Evolutionary conservation across 2,329 filamentous ascomycete genomes (phyloP).

Genomic region (Pseudogymnoascus sp.): DNA sequence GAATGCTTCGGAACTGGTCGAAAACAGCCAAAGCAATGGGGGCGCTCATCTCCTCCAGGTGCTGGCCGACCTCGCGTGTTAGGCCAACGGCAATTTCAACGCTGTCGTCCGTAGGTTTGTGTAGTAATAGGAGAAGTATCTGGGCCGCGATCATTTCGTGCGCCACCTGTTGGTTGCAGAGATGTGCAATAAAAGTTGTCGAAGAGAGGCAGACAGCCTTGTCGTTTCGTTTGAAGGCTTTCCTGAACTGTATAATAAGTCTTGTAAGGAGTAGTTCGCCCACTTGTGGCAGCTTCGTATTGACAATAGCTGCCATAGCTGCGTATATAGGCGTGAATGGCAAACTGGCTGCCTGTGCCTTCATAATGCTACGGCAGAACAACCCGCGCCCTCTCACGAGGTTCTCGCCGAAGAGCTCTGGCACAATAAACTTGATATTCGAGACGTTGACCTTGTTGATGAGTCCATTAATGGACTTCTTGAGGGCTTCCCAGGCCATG

Average conservation of each 20-base stretch:
- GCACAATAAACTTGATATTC: conserved; percentile 96
- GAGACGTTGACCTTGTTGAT: conserved; percentile 99
- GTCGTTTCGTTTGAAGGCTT: conserved; percentile 93
- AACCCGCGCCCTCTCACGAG: conserved; percentile 82
- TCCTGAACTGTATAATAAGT: conserved; percentile 85
- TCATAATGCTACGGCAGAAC: conserved; percentile 96
- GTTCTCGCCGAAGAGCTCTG: conserved; percentile 93
- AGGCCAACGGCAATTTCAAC: conserved; percentile 95
- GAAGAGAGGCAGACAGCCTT: conserved; percentile 91
- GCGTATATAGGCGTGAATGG: conserved; percentile 96
- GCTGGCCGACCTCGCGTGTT: conserved; percentile 86
- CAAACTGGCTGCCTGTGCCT: conserved; percentile 90
- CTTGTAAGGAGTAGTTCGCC: conserved; percentile 83
- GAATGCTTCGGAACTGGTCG: conserved; percentile 88
- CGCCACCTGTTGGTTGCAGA: conserved; percentile 93
- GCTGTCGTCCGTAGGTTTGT: conserved; percentile 94
- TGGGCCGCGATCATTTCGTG: conserved; percentile 91
- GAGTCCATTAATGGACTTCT: conserved; percentile 96
- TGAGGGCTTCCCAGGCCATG: conserved; percentile 97
- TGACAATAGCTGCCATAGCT: conserved; percentile 91
- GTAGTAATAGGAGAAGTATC: conserved; percentile 81
- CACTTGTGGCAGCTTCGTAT: conserved; percentile 92
- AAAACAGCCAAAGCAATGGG: conserved; percentile 85
- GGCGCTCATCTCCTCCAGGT: conserved; percentile 90
- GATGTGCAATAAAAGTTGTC: conserved; percentile 88